Conservation (phyloP, 495 filamentous ascomycete species). For the Penicillium daleae region DNA sequence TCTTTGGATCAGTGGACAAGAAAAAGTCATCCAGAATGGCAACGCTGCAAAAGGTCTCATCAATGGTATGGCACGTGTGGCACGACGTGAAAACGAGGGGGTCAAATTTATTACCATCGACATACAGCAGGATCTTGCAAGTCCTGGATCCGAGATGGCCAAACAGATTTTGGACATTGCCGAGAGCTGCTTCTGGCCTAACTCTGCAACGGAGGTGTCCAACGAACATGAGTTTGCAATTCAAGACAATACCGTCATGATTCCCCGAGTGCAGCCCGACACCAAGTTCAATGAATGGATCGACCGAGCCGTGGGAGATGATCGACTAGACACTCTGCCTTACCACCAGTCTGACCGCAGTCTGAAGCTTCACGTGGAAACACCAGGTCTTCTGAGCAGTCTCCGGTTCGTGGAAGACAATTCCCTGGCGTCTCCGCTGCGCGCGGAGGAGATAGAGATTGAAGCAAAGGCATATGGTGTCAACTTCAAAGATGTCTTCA, state of each 20-base stretch:
- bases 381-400: neutral
- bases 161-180: conserved; percentile 5
- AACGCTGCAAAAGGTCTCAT: neutral
- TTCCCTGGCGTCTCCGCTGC: neutral
- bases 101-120: conserved; percentile 7
- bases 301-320: conserved; percentile 7
- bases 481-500: conserved; percentile 50
- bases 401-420: conserved; percentile 2
- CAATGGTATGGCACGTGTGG: conserved; percentile 6
- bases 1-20: conserved; percentile 6
- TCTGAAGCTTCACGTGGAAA: conserved; percentile 6
- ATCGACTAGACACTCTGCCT: neutral
- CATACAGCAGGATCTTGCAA: neutral
- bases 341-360: neutral
- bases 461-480: conserved; percentile 37
- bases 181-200: conserved; percentile 3
- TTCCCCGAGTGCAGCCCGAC: conserved; percentile 6
- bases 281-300: conserved; percentile 9
- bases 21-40: neutral
- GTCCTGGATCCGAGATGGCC: neutral
- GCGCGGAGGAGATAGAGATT: conserved; percentile 29
- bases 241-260: neutral
- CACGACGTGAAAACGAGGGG: conserved; percentile 3
- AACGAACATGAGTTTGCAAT: neutral
- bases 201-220: neutral